These are phyloP conservation scores for Mycena belliarum DNA, from an alignment of 768 basidiomycete genomes.

Conservation along the genomic window DNA sequence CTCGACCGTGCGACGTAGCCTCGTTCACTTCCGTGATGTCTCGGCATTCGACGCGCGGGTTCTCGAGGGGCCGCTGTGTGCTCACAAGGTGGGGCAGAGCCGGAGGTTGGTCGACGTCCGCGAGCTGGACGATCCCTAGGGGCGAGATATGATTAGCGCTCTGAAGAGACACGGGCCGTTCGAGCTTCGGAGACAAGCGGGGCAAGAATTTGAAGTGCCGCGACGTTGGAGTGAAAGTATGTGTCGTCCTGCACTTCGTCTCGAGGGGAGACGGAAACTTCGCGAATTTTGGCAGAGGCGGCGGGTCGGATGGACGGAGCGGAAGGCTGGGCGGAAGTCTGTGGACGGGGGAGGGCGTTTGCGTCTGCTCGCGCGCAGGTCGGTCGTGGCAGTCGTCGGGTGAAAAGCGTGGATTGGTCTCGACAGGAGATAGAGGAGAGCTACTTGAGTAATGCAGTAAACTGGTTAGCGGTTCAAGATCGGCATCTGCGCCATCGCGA, in stretches of 20 bases:
- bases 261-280: background rate
- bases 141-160: background rate
- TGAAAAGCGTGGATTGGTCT: background rate
- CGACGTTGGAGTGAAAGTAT: background rate
- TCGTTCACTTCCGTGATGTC: background rate
- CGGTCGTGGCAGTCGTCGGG: background rate
- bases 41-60: background rate
- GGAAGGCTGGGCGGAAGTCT: too few species aligned
- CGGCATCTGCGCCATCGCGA: background rate
- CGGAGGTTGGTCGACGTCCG: too few species aligned
- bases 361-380: background rate
- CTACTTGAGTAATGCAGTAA: background rate
- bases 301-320: too few species aligned
- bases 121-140: too few species aligned
- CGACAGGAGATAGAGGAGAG: background rate
- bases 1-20: background rate
- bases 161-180: background rate
- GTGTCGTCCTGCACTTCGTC: background rate
- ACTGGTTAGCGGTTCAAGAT: background rate
- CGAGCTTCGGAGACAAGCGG: background rate
- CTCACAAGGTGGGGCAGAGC: too few species aligned
- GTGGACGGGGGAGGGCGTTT: background rate
- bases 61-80: background rate
- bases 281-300: background rate
- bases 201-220: background rate